These are phyloP conservation scores for Chiua virens DNA, from an alignment of 768 basidiomycete species.

Conservation along the genomic window DNA sequence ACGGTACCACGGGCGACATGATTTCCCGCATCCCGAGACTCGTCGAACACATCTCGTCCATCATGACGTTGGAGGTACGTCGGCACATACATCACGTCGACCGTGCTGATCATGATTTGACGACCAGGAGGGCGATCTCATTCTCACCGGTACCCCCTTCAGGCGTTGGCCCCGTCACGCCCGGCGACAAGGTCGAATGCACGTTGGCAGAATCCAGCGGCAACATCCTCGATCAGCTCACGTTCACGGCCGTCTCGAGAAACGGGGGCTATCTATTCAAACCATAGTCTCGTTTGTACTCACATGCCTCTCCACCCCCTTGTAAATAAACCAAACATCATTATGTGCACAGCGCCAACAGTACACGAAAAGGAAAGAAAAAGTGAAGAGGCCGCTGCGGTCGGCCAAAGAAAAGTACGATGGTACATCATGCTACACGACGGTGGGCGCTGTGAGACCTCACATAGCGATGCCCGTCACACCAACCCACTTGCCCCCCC, in stretches of 20 bases:
- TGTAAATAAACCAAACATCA: too few relatives aligned
- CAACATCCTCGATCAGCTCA: slow-evolving; percentile 57
- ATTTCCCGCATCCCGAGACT: slow-evolving; percentile 87
- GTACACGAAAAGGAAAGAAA: too few relatives aligned
- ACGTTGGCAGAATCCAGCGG: slow-evolving; percentile 55
- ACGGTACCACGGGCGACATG: slow-evolving; percentile 87
- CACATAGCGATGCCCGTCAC: too few relatives aligned
- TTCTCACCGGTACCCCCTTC: slow-evolving; percentile 91
- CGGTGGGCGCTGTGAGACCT: background rate
- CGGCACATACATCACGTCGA: background rate
- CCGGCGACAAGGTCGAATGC: slow-evolving; percentile 82
- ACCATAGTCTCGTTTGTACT: slow-evolving; percentile 15
- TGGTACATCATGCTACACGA: background rate
- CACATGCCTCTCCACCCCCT: background rate
- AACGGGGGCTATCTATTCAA: slow-evolving; percentile 67
- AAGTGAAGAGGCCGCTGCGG: too few relatives aligned
- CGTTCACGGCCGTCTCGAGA: slow-evolving; percentile 65
- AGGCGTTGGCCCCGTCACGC: slow-evolving; percentile 77
- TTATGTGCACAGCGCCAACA: too few relatives aligned
- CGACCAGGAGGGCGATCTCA: slow-evolving; percentile 81
- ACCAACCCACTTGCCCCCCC: too few relatives aligned
- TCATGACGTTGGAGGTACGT: slow-evolving; percentile 92
- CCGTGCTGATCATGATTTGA: background rate
- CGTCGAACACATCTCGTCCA: slow-evolving; percentile 88
- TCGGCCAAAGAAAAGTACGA: too few relatives aligned